Evolutionary conservation across 1,284 basidiomycete genomes (phyloP), one percentile per base, ranked within the genome.

Genomic region (Microbotryum silenes-acaulis): DNA sequence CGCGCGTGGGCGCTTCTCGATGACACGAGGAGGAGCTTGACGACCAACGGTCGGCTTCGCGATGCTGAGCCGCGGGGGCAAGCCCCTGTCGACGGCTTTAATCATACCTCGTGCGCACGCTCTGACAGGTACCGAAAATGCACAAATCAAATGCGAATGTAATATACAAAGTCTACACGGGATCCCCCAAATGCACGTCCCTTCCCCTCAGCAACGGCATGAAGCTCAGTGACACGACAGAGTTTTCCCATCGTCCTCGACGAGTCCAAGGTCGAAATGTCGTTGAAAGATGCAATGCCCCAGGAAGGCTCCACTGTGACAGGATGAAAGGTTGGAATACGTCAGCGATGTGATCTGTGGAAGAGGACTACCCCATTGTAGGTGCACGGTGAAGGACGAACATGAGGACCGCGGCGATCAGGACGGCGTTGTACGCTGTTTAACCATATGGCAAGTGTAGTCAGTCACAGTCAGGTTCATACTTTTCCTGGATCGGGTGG

Each of bases 211-310:
- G 37, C 2, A 14, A 58, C 23, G 27, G 21, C 45, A 31, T 20
- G 23, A 31, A 1, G 9, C 20, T 66, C 52, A 70, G 31, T 70
- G 69, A 29, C 69, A 70, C 31, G 61, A 57, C 59, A 68, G 46
- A 25, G 67, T 67, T 54, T 66, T 68, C 4, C 51, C 54, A n/a
- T 55, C 57, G 10, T 63, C 59, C 6, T 57, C 59, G 4, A 57
- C 56, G 9, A 54, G 51, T 8, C 61, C 61, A 23, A 66, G 56
- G n/a, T 66, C 65, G 23, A 66, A 51, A 27, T 56, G 23, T 3
- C 69, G 62, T 31, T 70, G 66, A 21, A 70, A 70, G 16, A 64
- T 45, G 18, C 67, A 69, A 49, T 70, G 69, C 1, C 69, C 69
- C 23, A 70, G 59, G 55, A 70, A 69, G 5, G 67, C 67, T 33